Evolutionary conservation across 1,139 yeast species (phyloP), one percentile per base, ranked within the genome.

Genomic region (Meyerozyma athensensis): DNA sequence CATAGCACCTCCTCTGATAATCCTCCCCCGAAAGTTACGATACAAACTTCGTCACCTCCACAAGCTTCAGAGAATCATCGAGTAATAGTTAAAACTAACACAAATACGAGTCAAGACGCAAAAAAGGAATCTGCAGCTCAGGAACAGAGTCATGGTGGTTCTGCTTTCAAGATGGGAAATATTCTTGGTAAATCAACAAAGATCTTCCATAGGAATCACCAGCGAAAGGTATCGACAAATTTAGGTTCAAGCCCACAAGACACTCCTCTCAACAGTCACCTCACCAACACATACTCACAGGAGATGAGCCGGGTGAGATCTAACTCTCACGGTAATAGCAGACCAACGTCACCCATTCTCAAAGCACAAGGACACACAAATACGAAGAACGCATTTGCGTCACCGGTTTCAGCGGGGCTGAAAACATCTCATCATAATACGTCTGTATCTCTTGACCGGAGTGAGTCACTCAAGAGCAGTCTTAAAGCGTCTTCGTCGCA

Each of bases 251-350:
- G 40, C 41, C 21, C 41, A 19, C 43, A 42, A 36, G 45, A 36
- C 22, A 44, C 35, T 13, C 34, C 36, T 42, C 43, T 41, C 37
- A 39, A 19, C 38, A 43, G 35, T 38, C 41, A 37, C 18, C 52
- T 36, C 39, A 44, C 56, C 30, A 58, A 59, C 36, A 53, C 66
- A 2, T 65, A 66, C 46, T 60, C 67, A 2, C 55, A 54, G 34
- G 68, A 59, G 35, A 65, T 64, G 16, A 61, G 55, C 33, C 62
- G 60, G 35, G 54, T 59, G 39, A 46, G 71, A 20, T 60, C 69
- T 2, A 63, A 58, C 39, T 58, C 61, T 10, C 51, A 51, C n/a
- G 34, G 22, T 20, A 22, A 18, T 23, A 14, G 35, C 20, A 37
- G 34, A 26, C 26, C 28, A n/a, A 33, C 36, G 5, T 33, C 35